These are phyloP conservation scores for Tolypocladium endophyticum DNA, from an alignment of 2,329 filamentous ascomycete species.

Conservation along the genomic window DNA sequence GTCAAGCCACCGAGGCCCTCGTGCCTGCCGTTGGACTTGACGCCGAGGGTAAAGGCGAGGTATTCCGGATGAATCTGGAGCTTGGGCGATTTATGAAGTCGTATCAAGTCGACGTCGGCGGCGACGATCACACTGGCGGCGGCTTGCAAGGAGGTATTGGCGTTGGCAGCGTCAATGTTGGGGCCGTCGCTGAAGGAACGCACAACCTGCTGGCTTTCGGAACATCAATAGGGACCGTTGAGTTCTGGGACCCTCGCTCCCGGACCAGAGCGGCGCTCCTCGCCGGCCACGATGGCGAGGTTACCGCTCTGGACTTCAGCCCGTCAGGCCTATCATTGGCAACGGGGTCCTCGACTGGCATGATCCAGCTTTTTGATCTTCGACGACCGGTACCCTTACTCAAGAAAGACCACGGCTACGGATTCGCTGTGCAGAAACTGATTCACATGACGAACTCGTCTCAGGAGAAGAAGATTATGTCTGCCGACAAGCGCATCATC, in stretches of 20 bases:
- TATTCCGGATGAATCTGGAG: conserved; percentile 87
- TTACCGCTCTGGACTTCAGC: conserved; percentile 82
- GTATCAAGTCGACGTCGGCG: conserved; percentile 83
- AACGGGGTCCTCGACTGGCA: conserved; percentile 76
- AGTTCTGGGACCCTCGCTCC: conserved; percentile 89
- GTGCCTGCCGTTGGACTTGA: conserved; percentile 84
- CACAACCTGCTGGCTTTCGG: conserved; percentile 91
- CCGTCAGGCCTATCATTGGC: conserved; percentile 75
- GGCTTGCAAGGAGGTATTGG: conserved; percentile 80
- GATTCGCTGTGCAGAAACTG: conserved; percentile 81
- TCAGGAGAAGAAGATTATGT: conserved; percentile 78
- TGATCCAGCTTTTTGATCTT: conserved; percentile 86
- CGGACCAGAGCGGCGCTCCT: conserved; percentile 73
- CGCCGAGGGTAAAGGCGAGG: conserved; percentile 75
- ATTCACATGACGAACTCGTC: conserved; percentile 60
- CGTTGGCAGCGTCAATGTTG: conserved; percentile 78
- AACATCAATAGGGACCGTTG: conserved; percentile 87
- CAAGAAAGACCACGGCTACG: conserved; percentile 92
- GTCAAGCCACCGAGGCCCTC: conserved; percentile 70
- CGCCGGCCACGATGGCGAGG: conserved; percentile 55
- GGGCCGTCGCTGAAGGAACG: conserved; percentile 74
- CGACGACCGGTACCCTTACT: conserved; percentile 77
- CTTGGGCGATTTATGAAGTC: conserved; percentile 88
- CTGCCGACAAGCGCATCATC: conserved; percentile 89
- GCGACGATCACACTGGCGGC: conserved; percentile 66